Conservation (phyloP, 2,329 filamentous ascomycete genomes). For the Diaporthe humulicola region DNA sequence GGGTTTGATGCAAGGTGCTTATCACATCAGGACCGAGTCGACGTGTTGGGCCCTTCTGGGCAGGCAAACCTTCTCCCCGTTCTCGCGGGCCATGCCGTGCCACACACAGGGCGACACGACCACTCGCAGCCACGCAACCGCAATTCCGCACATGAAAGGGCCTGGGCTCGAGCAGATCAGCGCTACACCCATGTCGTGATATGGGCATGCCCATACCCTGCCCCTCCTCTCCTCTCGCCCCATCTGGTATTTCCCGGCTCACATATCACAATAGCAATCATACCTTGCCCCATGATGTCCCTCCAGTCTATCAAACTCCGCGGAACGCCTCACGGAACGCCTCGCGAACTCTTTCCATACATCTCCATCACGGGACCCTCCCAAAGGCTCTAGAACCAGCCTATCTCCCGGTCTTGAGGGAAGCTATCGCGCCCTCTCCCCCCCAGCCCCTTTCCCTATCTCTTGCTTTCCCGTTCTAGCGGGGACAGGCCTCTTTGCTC, state of each 20-base stretch:
- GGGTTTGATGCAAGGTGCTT: conserved; percentile 21
- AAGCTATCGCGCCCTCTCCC: background rate
- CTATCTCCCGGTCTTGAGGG: background rate
- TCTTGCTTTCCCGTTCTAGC: background rate
- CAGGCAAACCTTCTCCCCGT: background rate
- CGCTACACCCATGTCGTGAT: background rate
- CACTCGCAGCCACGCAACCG: conserved; percentile 7
- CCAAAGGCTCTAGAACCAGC: background rate
- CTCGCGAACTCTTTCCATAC: conserved; percentile 22
- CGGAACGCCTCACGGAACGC: background rate
- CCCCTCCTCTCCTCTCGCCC: conserved; percentile 19
- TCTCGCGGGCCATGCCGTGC: conserved; percentile 21
- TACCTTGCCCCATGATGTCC: background rate
- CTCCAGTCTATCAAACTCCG: conserved; percentile 4
- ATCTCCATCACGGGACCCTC: background rate
- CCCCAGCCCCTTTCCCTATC: background rate
- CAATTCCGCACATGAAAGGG: background rate
- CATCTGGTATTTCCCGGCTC: background rate
- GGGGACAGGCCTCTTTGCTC: background rate
- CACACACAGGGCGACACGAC: conserved; percentile 23
- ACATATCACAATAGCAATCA: conserved; percentile 20
- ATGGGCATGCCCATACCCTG: background rate
- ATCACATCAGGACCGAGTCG: background rate
- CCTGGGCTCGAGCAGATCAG: conserved; percentile 18
- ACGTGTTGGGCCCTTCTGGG: background rate